Percentiles rank a stretch among this genome's conserved stretches.
These are phyloP conservation scores for Tricholoma flavovirens DNA, from an alignment of 768 basidiomycete species.

Conservation along the genomic window DNA sequence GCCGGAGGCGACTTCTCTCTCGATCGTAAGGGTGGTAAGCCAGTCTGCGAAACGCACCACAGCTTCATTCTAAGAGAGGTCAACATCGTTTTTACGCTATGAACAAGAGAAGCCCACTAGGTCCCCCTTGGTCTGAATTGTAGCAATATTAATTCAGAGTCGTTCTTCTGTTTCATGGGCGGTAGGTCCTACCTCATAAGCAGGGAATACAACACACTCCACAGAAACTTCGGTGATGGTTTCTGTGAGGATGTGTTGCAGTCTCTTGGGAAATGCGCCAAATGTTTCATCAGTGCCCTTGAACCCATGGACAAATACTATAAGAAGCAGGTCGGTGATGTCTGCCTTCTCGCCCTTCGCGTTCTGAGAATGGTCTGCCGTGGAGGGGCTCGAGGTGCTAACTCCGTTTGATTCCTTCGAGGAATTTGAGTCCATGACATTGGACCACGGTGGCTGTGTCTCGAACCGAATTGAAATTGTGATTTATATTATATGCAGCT, in stretches of 20 bases:
- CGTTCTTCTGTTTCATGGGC: neutral
- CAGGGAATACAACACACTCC: constrained; percentile 81
- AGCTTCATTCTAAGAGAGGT: constrained; percentile 56
- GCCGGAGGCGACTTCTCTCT: constrained; percentile 73
- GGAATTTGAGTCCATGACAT: neutral
- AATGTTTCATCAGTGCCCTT: constrained; percentile 65
- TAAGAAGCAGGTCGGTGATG: constrained; percentile 46
- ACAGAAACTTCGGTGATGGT: constrained; percentile 50
- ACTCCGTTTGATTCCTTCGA: neutral
- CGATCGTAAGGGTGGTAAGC: constrained; percentile 85
- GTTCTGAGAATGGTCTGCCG: neutral
- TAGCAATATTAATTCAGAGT: neutral
- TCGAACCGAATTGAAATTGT: too few species aligned
- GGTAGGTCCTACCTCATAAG: constrained; percentile 62
- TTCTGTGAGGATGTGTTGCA: constrained; percentile 71
- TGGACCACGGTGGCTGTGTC: neutral
- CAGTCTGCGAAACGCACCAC: constrained; percentile 86
- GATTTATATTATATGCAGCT: too few species aligned
- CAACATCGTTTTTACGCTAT: constrained; percentile 3
- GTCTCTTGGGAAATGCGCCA: constrained; percentile 67
- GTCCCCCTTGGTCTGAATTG: constrained; percentile 76
- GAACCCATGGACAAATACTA: constrained; percentile 80
- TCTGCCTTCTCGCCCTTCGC: neutral
- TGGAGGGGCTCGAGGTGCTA: neutral
- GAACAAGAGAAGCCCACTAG: constrained; percentile 46